Evolutionary conservation across 139 green algal species (phyloP), one percentile per base, ranked within the genome.

Genomic region (Chlorella sp.): DNA sequence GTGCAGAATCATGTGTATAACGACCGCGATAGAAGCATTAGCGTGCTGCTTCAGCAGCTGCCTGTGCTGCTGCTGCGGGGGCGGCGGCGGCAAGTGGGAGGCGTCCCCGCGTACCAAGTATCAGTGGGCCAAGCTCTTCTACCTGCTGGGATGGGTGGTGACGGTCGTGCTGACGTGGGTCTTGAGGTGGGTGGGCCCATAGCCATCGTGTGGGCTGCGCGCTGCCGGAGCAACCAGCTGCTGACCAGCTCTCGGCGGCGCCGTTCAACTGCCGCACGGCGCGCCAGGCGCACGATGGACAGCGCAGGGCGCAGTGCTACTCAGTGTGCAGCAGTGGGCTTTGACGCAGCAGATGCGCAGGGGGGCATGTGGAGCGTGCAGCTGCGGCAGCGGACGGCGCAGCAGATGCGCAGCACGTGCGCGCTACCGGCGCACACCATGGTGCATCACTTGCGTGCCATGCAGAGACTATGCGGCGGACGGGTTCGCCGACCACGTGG

Each of bases 141-240:
- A 93, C 61, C 83, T 86, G 14, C 17, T 68, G 0, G 71, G 76
- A 5, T 93, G 92, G 68, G 65, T 72, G 0, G 51, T 82, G 1
- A 83, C 78, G 14, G 73, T 69, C 2, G 55, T 92, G 0, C 66
- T 77, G 0, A 79, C 77, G 0, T 94, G 87, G 87, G 55, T 87
- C 27, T 73, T 94, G 71, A 73, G 89, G 1, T 88, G 90, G 76
- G 1, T 69, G 91, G 26, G 66, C 62, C 0, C 34, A 69, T 30
- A 68, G 75, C 27, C 51, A 62, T 29, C 62, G 60, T 1, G 60
- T 5, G 55, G 1, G 17, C 1, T n/a, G 55, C 69, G 22, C 35
- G 2, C 29, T n/a, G 17, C 29, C 34, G 26, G 31, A 20, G n/a
- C n/a, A n/a, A n/a, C n/a, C n/a, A n/a, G n/a, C n/a, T n/a, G n/a